Percentiles rank a stretch among this genome's conserved stretches.
phyloP scores from a whole-genome alignment of 331 rosid genomes.

The Malus hybrid region DNA sequence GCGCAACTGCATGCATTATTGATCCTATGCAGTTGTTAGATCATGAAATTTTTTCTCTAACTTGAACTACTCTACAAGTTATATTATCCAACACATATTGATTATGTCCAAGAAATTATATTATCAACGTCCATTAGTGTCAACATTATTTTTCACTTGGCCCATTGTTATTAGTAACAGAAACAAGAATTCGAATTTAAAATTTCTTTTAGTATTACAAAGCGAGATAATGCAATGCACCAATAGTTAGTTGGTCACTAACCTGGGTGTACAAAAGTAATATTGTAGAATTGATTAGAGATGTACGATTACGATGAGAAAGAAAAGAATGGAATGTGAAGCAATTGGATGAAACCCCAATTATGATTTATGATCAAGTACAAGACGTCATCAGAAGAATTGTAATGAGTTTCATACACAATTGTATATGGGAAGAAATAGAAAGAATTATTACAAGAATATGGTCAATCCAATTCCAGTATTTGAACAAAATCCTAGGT shows the following conservation, averaged over 20 bases:
- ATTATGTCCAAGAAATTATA: neutral
- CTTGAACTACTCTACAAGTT: neutral
- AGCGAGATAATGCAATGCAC: neutral
- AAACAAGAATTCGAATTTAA: no score
- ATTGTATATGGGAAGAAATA: neutral
- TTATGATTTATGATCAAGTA: neutral
- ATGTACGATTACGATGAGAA: no score
- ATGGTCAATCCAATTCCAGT: neutral
- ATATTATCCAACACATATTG: neutral
- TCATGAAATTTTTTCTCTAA: neutral
- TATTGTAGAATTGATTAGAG: neutral
- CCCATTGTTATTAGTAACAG: neutral
- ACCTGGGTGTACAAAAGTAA: neutral
- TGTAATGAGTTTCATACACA: neutral
- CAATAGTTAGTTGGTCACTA: neutral
- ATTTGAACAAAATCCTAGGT: constrained; percentile 6
- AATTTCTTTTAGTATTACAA: neutral
- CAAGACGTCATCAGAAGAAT: neutral
- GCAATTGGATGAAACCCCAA: neutral
- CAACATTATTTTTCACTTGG: neutral
- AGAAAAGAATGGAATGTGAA: neutral
- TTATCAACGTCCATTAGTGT: neutral
- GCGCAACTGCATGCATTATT: neutral
- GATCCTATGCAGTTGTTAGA: neutral
- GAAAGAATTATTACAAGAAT: neutral